Percentiles rank a stretch among this genome's conserved stretches.
Conservation (phyloP, 2,329 filamentous ascomycete genomes). For the Leptographium procerum region DNA sequence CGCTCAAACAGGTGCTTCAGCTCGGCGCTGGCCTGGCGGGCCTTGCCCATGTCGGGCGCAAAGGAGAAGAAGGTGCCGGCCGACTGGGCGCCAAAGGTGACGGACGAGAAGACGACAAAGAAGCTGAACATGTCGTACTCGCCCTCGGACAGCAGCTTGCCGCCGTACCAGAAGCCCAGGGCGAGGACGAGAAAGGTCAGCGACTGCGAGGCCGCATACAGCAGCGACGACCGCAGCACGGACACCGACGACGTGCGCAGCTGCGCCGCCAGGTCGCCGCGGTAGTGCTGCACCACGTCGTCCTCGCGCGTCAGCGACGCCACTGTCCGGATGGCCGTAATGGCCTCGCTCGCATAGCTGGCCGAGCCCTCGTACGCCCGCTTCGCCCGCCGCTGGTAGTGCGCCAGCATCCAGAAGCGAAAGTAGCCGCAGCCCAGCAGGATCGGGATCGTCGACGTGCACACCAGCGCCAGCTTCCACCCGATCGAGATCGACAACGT, state of each 20-base stretch:
- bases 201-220: conserved; percentile 79
- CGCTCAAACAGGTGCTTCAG: conserved; percentile 78
- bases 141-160: conserved; percentile 55
- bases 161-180: conserved; percentile 88
- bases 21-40: conserved; percentile 68
- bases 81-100: conserved; percentile 87
- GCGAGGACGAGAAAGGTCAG: conserved; percentile 75
- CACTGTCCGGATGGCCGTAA: conserved; percentile 86
- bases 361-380: conserved; percentile 70
- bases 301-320: conserved; percentile 79
- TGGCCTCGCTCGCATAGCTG: conserved; percentile 83
- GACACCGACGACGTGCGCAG: conserved; percentile 58
- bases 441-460: conserved; percentile 26
- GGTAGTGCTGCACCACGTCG: conserved; percentile 67
- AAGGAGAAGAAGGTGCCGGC: conserved; percentile 84
- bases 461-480: conserved; percentile 33
- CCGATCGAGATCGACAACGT: conserved; percentile 30
- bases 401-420: conserved; percentile 54
- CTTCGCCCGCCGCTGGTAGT: conserved; percentile 71
- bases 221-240: conserved; percentile 60
- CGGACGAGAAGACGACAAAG: conserved; percentile 78
- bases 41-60: conserved; percentile 87
- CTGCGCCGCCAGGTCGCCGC: conserved; percentile 52
- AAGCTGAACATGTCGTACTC: conserved; percentile 79
- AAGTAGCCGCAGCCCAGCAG: conserved; percentile 28